These are phyloP conservation scores for Candida cerambycidarum DNA, from an alignment of 805 yeast genomes.

Conservation along the genomic window DNA sequence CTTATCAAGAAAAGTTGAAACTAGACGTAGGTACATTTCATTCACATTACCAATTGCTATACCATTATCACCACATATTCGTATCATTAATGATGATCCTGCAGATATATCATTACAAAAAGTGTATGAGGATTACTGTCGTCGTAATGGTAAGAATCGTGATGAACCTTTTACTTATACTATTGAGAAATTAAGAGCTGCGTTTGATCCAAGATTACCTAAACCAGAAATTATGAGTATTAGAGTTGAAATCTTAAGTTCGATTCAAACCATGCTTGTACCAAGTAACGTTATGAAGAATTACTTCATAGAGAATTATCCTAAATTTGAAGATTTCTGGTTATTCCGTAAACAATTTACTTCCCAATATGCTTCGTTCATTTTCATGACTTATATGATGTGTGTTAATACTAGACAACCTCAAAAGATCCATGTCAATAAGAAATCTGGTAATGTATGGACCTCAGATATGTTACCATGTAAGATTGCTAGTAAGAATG, in stretches of 20 bases:
- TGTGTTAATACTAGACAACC: conserved; percentile 92
- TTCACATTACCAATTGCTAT: conserved; percentile 89
- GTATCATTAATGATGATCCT: conserved; percentile 82
- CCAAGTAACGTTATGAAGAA: conserved; percentile 82
- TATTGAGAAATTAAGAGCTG: conserved; percentile 82
- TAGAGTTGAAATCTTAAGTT: conserved; percentile 86
- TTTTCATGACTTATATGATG: conserved; percentile 92
- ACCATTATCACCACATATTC: conserved; percentile 91
- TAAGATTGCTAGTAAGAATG: conserved; percentile 61
- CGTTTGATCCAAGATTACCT: conserved; percentile 90
- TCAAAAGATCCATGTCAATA: conserved; percentile 82
- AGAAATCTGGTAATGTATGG: conserved; percentile 84
- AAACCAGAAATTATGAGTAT: conserved; percentile 88
- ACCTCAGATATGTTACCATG: conserved; percentile 95
- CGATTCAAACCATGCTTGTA: conserved; percentile 83
- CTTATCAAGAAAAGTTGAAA: conserved; percentile 76
- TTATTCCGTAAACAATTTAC: conserved; percentile 92
- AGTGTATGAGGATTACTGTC: conserved; percentile 86
- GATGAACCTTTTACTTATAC: conserved; percentile 91
- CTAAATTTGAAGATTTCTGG: conserved; percentile 93
- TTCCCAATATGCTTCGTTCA: conserved; percentile 89
- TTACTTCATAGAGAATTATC: conserved; percentile 67
- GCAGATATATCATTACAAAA: conserved; percentile 73
- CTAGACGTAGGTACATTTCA: conserved; percentile 79
- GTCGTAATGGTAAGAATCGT: conserved; percentile 65